Evolutionary conservation across 1,139 yeast species (phyloP), one percentile per base, ranked within the genome.

Genomic region (Debaryomyces sp.): DNA sequence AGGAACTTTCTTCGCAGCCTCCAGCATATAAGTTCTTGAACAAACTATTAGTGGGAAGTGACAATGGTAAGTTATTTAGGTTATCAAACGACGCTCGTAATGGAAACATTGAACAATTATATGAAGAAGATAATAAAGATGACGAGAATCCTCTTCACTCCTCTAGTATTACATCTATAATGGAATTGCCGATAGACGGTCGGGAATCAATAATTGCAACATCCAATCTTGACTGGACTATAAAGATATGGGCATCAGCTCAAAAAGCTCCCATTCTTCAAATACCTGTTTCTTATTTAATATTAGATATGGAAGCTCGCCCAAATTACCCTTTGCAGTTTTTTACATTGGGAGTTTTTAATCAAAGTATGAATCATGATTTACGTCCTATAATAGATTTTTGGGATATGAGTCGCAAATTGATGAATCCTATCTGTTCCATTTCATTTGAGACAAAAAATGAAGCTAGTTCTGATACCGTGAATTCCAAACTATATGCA

Each of bases 361-460:
- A 71, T 17, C 46, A 60, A n/a, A 26, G 15, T 6, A 12, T 49
- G 13, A 41, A 44, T 23, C 45, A 50, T 27, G 21, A 50, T 26
- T 29, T 53, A 17, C 36, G 52, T 1, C 73, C 82, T 0, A 56
- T 66, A 12, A 57, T 84, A n/a, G 81, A 81, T 49, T 63, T 81
- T 21, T 84, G 87, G 87, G 83, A 84, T 57, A 61, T 85, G 35
- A 58, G 63, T 6, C 59, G 54, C 12, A 72, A 67, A 49, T 45
- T 71, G 2, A 76, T 77, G 48, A 62, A 64, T 9, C 81, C 85
- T 2, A 50, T 77, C 1, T 54, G 64, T 8, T 55, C 68, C 2
- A 54, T 66, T 6, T 56, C 62, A 1, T 47, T 64, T 13, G 37
- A 41, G 18, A 7, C 34, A 21, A 13, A 29, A 29, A 30, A 12